Evolutionary conservation across 2,329 filamentous ascomycete genomes (phyloP), one percentile per base, ranked within the genome.

Genomic region (Aspergillaceae sp.): DNA sequence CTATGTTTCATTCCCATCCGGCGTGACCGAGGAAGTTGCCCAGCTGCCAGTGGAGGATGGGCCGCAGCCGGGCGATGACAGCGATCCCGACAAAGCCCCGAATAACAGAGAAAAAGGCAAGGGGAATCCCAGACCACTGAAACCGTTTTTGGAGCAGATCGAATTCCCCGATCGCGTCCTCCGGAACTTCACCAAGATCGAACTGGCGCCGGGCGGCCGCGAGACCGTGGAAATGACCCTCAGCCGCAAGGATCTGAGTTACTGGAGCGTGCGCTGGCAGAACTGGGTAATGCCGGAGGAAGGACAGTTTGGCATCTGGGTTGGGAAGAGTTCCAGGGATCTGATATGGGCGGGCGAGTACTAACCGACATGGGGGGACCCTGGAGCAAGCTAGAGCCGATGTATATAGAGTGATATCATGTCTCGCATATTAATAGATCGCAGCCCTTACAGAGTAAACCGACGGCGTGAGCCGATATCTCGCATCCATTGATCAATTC

Each of bases 131-230:
- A 28, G 11, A 26, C 44, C 51, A 51, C 32, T 27, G 49, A 43
- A 50, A 51, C 33, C 27, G 48, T 28, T 50, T 8, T 63, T 66
- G 5, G 69, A 74, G 46, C 38, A 53, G n/a, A 72, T 74, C 26
- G 83, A 87, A 29, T 88, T 87, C 43, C 84, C 84, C 0, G 64
- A 80, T 1, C 61, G 66, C 30, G 66, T 66, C n/a, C 72, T 89
- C 19, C 77, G 86, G 9, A 84, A 84, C 29, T 89, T 89, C 58
- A 81, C 84, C 51, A 88, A 89, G 70, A 69, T 86, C 2, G 62
- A 68, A 28, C 64, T 88, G 10, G 67, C 73, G 3, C 71, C 74
- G 0, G 80, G 78, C 0, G 70, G 80, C 58, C 74, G 64, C 3
- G 64, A 65, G 47, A 73, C 66, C 0, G 75, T 87, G 0, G 70